Percentiles rank a stretch among this genome's conserved stretches.
Evolutionary conservation across 192 early-diverging fungal species (phyloP).

Genomic region (Funneliformis geosporum): DNA sequence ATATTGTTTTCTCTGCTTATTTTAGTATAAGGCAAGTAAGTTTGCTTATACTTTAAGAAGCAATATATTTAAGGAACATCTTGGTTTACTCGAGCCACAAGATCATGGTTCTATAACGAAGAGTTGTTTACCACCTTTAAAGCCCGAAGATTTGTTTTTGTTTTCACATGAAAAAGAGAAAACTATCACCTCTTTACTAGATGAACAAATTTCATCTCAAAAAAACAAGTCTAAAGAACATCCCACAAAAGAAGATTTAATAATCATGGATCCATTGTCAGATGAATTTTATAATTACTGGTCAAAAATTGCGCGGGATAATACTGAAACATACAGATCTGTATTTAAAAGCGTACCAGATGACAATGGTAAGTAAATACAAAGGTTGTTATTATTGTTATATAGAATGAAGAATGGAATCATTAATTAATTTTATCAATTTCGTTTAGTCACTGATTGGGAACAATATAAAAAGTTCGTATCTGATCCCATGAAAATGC

Average conservation of each 20-base stretch:
- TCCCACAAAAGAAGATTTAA: constrained; percentile 31
- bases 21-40: constrained; percentile 65
- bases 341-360: constrained; percentile 87
- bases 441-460: constrained; percentile 49
- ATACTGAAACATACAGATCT: constrained; percentile 70
- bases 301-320: constrained; percentile 66
- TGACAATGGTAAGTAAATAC: constrained; percentile 60
- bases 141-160: constrained; percentile 6
- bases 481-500: constrained; percentile 44
- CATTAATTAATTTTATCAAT: background rate
- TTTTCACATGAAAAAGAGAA: background rate
- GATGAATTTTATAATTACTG: constrained; percentile 61
- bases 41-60: constrained; percentile 73
- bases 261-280: constrained; percentile 72
- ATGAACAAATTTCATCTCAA: background rate
- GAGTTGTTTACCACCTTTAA: constrained; percentile 34
- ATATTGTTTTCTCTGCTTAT: background rate
- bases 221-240: constrained; percentile 8
- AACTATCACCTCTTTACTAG: background rate
- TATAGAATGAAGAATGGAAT: background rate
- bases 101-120: constrained; percentile 40
- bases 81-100: constrained; percentile 65
- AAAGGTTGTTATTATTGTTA: background rate
- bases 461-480: constrained; percentile 52
- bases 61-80: constrained; percentile 81